Base-by-base conservation (phyloP, 192 early-diverging fungal genomes). In the Funneliformis mosseae region DNA sequence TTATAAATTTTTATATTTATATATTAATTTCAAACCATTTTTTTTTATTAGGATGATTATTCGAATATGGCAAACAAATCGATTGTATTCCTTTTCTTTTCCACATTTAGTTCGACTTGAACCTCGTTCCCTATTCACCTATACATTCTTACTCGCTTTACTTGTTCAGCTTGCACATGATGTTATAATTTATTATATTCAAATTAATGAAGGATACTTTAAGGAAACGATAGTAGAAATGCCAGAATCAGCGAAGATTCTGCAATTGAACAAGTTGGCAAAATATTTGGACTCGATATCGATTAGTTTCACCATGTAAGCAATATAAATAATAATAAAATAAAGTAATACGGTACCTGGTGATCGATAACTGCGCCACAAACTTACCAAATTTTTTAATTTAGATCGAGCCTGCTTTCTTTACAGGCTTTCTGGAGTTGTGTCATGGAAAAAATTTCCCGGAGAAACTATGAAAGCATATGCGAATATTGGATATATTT, bases 401-500 rank as follows among this genome's bases (percentile, higher is more conserved):
- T 25, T 70, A 55, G 71, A 73, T 8, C 71, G 21, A 27, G 45
- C 16, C 50, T 73, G 18, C 25, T 73, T 14, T 6, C 16, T 5
- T 73, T 55, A 25, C 71, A 73, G 10, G 41, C 18, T 7, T 73
- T 41, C 50, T 73, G 71, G 42, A 73, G 11, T 73, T 27, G 28
- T 48, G 4, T 73, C 4, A 73, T 73, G 42, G 71, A 73, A 73
- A 45, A 73, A 73, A 28, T 50, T 4, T 73, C 71, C 10, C 9
- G 45, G n/a, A 45, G 3, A 45, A 12, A 73, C 25, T 33, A 48
- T n/a, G 28, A 12, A 16, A 43, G 71, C 14, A 23, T 4, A 28
- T 73, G 42, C n/a, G 71, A 73, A 50, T 50, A 73, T 48, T 50
- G 45, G 71, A 55, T 4, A 48, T 73, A n/a, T 73, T 14, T 48